A percentile compares a stretch with the other conserved stretches of the same genome.
Conservation (phyloP, 352 stramenopile species). For the Globisporangium orthogonon region DNA sequence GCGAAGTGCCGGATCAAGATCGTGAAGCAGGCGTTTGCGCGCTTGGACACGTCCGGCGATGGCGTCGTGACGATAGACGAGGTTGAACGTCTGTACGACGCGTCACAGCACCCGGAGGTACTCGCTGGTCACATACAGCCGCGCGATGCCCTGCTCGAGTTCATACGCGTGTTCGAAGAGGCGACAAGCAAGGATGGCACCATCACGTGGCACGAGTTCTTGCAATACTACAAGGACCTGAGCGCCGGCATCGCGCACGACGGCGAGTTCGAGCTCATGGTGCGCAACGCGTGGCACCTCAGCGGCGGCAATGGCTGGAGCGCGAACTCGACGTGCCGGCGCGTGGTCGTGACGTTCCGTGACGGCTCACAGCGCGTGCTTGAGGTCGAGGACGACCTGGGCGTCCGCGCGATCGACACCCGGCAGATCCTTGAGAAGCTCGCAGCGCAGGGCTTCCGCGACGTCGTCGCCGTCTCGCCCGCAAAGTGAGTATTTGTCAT, state of each 20-base stretch:
- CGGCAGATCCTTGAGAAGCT: slow-evolving; percentile 50
- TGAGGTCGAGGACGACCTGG: slow-evolving; percentile 66
- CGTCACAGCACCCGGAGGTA: slow-evolving; percentile 78
- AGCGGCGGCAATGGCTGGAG: slow-evolving; percentile 68
- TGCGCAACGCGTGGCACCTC: slow-evolving; percentile 84
- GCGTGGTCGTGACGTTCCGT: slow-evolving; percentile 62
- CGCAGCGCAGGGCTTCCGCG: slow-evolving; percentile 37
- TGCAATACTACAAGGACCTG: slow-evolving; percentile 89
- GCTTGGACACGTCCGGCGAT: slow-evolving; percentile 61
- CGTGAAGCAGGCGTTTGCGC: slow-evolving; percentile 81
- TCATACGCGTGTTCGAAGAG: slow-evolving; percentile 74
- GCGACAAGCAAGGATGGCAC: slow-evolving; percentile 26
- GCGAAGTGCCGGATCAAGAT: slow-evolving; percentile 68
- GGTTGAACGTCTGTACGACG: slow-evolving; percentile 65
- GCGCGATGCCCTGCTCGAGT: slow-evolving; percentile 69
- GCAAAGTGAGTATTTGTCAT: slow-evolving; percentile 2
- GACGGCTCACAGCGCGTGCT: slow-evolving; percentile 67
- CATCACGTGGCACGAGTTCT: slow-evolving; percentile 82
- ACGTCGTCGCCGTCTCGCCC: slow-evolving; percentile 51
- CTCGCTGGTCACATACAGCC: slow-evolving; percentile 48
- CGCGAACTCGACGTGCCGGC: slow-evolving; percentile 69
- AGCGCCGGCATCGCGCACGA: slow-evolving; percentile 72
- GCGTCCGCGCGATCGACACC: slow-evolving; percentile 36
- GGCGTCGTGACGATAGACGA: slow-evolving; percentile 62
- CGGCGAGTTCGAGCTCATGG: slow-evolving; percentile 85